Base-by-base conservation (phyloP, 2,329 filamentous ascomycete species). In the Emergomyces orientalis region DNA sequence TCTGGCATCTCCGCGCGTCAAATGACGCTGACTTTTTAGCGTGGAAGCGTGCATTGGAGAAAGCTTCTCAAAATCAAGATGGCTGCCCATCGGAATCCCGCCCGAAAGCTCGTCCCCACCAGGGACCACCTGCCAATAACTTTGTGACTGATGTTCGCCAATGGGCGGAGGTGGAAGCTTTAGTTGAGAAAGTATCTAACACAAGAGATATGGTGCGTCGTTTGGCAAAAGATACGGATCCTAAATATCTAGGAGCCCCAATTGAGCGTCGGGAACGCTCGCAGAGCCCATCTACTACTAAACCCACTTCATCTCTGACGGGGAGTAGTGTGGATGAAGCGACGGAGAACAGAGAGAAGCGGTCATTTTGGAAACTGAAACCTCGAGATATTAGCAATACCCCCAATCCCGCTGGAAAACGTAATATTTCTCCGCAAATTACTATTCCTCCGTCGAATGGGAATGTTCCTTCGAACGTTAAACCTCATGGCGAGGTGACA, bases 331-430 rank as follows among this genome's bases (percentile, higher is more conserved):
- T 47, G 14, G 74, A 72, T 11, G 77, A 78, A 56, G 69, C 71
- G 45, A 69, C 71, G 34, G 72, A 72, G 22, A 68, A 69, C 63
- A 74, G 68, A 11, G 86, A 91, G 61, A 90, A 82, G 72, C 84
- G 86, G 64, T 81, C 90, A 0, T 97, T 99, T 71, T 99, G 94
- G 94, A 96, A 91, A 74, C 86, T 93, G 57, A 97, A 96, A 76
- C 80, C 87, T 0, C 92, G 86, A 69, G 77, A 73, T 51, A 78
- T 76, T 27, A 75, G 72, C 34, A 70, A 70, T 70, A 32, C 63
- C 25, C 73, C 77, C 66, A 79, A 71, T 62, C 68, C 78, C 49
- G 78, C 80, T 67, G 77, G 75, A 61, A 76, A 79, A 71, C 81
- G 77, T 66, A 75, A 70, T 25, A 68, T 81, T n/a, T 82, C 82